These are phyloP conservation scores for Medicago arabica DNA, from an alignment of 306 rosid species.

Conservation along the genomic window DNA sequence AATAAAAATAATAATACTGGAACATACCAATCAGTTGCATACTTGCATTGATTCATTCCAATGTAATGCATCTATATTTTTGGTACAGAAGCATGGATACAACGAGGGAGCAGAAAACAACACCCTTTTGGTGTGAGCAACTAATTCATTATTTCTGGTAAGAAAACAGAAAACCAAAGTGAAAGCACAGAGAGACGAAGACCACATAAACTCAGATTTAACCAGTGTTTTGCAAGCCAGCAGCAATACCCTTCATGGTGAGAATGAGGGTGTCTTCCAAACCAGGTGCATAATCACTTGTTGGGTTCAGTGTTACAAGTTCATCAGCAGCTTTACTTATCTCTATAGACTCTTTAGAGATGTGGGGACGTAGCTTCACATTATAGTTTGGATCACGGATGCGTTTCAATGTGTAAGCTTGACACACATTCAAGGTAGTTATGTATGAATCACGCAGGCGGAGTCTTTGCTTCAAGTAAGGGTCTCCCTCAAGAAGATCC, in stretches of 20 bases:
- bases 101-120: too few relatives aligned
- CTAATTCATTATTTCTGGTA: too few relatives aligned
- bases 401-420: constrained; percentile 94
- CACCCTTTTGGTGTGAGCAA: too few relatives aligned
- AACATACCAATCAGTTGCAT: too few relatives aligned
- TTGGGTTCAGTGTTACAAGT: constrained; percentile 81
- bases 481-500: constrained; percentile 97
- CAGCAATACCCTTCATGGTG: constrained; percentile 99
- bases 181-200: too few relatives aligned
- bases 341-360: constrained; percentile 71
- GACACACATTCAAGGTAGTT: constrained; percentile 90
- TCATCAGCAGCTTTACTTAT: constrained; percentile 73
- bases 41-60: too few relatives aligned
- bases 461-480: constrained; percentile 89
- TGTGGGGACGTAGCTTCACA: constrained; percentile 65
- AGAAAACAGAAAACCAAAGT: too few relatives aligned
- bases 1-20: too few relatives aligned
- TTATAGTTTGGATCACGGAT: constrained; percentile 74
- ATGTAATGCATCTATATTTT: too few relatives aligned
- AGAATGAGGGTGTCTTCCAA: constrained; percentile 95
- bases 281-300: constrained; percentile 95
- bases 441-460: constrained; percentile 88
- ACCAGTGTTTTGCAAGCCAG: constrained; percentile 99
- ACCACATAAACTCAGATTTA: constrained; percentile 36
- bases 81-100: too few relatives aligned